Base-by-base conservation (phyloP, 495 filamentous ascomycete genomes). In the Penicillium psychrofluorescens region DNA sequence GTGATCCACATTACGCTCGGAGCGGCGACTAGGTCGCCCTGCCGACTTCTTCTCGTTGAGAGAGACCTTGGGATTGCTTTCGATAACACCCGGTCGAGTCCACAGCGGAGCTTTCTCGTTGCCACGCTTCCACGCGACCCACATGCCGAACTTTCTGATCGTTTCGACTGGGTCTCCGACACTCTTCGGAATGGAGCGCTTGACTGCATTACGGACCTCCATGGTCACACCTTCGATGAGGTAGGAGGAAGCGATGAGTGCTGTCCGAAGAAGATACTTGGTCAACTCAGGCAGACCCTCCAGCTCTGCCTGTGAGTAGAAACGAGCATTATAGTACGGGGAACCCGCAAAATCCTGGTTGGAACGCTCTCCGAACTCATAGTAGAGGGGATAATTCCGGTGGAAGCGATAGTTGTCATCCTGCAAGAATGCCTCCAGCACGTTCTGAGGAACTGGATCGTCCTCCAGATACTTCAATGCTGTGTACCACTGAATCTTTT, bases 101-200 rank as follows among this genome's bases (percentile, higher is more conserved):
- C 84, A 88, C 42, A 75, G 67, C 29, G 84, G 79, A 22, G 84
- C 76, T 39, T 64, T 66, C 50, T 86, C 84, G 48, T 83, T 81
- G 4, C 83, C 84, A 40, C 81, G 80, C 53, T 88, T 88, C 83
- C 83, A 86, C 15, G 81, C 75, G 33, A 76, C 76, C 84, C 84
- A 88, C 14, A 84, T 71, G 3, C 80, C 83, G 48, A 88, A 86
- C 16, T 47, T 75, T 43, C 78, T 75, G 42, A 80, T 71, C 33
- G 77, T 62, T 10, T 78, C 74, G 4, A 86, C 55, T 8, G 83
- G 81, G 35, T 87, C 81, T 28, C 76, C 77, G 38, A 72, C 60
- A 15, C 71, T 70, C 58, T 81, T 78, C 1, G 84, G 84, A 29
- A 87, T 84, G 4, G 81, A 82, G 22, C 74, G 69, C 40, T 69